phyloP scores from a whole-genome alignment of 495 filamentous ascomycete genomes.

The Tuber borchii region DNA sequence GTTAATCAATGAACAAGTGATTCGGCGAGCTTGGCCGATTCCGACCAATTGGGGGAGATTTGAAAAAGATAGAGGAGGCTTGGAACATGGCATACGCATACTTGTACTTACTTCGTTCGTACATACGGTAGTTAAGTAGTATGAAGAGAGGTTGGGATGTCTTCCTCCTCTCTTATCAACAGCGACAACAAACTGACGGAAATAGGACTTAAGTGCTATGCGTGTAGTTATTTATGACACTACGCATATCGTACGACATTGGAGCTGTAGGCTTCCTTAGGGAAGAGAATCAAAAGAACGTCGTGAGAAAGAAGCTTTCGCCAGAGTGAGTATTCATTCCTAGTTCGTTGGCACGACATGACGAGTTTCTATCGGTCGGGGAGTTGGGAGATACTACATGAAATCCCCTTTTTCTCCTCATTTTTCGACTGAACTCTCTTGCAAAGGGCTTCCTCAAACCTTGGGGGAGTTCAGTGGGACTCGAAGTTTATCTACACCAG shows the following conservation, averaged over 20 bases:
- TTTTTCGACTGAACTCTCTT: background rate
- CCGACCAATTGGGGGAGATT: background rate
- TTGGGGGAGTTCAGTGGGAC: background rate
- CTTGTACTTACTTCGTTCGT: background rate
- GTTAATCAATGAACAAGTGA: background rate
- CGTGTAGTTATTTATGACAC: background rate
- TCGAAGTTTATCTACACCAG: background rate
- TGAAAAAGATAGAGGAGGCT: background rate
- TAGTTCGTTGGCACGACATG: background rate
- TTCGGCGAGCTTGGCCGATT: background rate
- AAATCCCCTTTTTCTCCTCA: background rate
- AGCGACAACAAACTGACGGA: background rate
- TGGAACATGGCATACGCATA: background rate
- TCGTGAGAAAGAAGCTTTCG: background rate
- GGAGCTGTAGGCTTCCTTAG: background rate
- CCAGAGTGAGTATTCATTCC: background rate
- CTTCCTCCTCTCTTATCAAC: background rate
- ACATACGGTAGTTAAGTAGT: background rate
- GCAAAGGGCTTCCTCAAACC: background rate
- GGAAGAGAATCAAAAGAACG: background rate
- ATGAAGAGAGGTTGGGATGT: background rate
- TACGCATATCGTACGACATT: background rate
- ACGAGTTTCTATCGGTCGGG: background rate
- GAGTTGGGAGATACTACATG: background rate
- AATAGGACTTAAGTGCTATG: background rate